Percentiles rank a stretch among this genome's conserved stretches.
Evolutionary conservation across 148 eudicot species (phyloP).

Genomic region (Spergularia marina): DNA sequence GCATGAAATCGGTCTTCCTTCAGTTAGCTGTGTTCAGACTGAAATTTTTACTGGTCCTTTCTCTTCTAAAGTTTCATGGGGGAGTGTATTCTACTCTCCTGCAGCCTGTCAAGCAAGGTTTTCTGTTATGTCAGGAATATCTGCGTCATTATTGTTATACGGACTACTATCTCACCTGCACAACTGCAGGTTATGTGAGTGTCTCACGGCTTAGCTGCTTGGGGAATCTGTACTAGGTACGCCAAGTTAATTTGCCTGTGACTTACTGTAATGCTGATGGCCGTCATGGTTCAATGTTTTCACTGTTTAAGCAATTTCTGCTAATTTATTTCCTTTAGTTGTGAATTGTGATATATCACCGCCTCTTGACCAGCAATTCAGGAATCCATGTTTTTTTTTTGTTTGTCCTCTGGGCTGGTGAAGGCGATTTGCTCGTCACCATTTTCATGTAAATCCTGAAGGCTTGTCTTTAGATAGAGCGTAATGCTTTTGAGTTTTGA

Average conservation of each 20-base stretch:
- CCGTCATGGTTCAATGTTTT: background rate
- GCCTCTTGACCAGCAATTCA: constrained; percentile 8
- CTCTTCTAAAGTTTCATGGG: constrained; percentile 14
- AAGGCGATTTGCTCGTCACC: background rate
- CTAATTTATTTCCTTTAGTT: background rate
- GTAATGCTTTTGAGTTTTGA: background rate
- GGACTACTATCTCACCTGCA: constrained; percentile 23
- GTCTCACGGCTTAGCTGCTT: constrained; percentile 28
- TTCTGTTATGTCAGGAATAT: constrained; percentile 8
- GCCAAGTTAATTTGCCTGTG: constrained; percentile 21
- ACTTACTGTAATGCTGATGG: background rate
- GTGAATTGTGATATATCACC: background rate
- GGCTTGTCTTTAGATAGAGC: background rate
- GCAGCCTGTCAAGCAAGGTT: constrained; percentile 1
- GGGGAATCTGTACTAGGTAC: constrained; percentile 29
- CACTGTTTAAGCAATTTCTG: background rate
- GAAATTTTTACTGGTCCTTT: constrained; percentile 9
- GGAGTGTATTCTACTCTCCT: background rate
- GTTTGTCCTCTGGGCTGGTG: background rate
- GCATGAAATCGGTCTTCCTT: background rate
- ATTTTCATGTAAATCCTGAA: background rate
- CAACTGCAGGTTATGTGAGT: constrained; percentile 36
- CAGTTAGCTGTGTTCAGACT: background rate
- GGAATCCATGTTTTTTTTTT: background rate
- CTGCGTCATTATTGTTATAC: constrained; percentile 13